phyloP scores from a whole-genome alignment of 306 rosid genomes.

The Dalbergia cultrata region DNA sequence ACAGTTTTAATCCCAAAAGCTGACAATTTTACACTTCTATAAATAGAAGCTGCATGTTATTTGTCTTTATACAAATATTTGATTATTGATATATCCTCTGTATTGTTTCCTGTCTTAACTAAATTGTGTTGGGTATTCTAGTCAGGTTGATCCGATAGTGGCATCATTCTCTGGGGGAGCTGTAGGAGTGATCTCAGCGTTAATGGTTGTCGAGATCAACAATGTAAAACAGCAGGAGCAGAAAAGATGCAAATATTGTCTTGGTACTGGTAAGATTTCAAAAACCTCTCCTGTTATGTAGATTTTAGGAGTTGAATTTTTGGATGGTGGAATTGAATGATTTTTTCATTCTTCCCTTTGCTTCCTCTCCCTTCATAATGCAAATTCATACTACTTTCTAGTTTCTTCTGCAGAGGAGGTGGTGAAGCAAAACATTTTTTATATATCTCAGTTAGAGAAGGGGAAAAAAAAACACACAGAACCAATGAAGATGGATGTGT shows the following conservation, averaged over 20 bases:
- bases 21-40: conserved; percentile 20
- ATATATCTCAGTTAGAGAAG: neutral
- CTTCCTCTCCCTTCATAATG: conserved; percentile 25
- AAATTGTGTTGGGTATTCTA: conserved; percentile 52
- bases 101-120: conserved; percentile 32
- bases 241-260: conserved; percentile 96
- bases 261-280: conserved; percentile 83
- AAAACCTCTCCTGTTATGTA: conserved; percentile 15
- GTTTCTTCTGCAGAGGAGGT: conserved; percentile 4
- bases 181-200: conserved; percentile 93
- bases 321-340: conserved; percentile 7
- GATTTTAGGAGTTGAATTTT: conserved; percentile 24
- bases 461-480: conserved; percentile 3
- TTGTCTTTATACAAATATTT: conserved; percentile 21
- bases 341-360: conserved; percentile 12
- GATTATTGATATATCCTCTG: conserved; percentile 21
- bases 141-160: conserved; percentile 98
- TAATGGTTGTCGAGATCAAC: conserved; percentile 98
- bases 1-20: neutral
- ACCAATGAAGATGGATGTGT: conserved; percentile 15
- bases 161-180: conserved; percentile 99
- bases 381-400: neutral
- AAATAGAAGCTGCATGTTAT: conserved; percentile 22
- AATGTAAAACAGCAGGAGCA: conserved; percentile 96
- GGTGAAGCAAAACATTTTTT: conserved; percentile 17